phyloP scores from a whole-genome alignment of 805 yeast genomes.

The Zygosaccharomyces kombuchaensis region DNA sequence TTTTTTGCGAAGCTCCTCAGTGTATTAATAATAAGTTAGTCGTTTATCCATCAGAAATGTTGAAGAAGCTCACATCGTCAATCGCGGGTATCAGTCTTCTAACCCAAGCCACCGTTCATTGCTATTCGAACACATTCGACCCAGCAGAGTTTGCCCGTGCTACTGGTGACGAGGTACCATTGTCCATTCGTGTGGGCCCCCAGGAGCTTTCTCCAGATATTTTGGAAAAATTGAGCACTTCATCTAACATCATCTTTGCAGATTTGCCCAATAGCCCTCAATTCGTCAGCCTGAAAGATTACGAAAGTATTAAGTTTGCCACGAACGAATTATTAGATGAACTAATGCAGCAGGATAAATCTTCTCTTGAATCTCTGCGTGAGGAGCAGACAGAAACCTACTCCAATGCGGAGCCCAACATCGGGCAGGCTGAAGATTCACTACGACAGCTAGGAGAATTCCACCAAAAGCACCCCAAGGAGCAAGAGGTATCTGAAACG shows the following conservation, averaged over 20 bases:
- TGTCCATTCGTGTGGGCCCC: conserved; percentile 15
- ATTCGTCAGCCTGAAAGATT: conserved; percentile 25
- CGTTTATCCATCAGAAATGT: not conserved
- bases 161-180: conserved; percentile 1
- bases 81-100: not conserved
- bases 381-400: conserved; percentile 12
- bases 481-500: not conserved
- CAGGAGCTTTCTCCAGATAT: conserved; percentile 21
- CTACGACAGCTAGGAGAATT: not conserved
- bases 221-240: conserved; percentile 17
- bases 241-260: conserved; percentile 27
- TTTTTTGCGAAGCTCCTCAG: not conserved
- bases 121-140: not conserved
- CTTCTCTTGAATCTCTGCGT: conserved; percentile 9
- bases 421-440: not conserved
- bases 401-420: not conserved
- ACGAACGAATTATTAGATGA: conserved; percentile 11
- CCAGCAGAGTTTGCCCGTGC: not conserved
- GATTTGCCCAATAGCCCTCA: conserved; percentile 29
- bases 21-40: not conserved
- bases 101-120: not conserved
- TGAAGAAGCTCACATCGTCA: conserved; percentile 1
- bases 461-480: not conserved
- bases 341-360: conserved; percentile 1
- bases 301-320: conserved; percentile 12